These are phyloP conservation scores for Exophiala sp. DNA, from an alignment of 2,329 filamentous ascomycete genomes.

Conservation along the genomic window DNA sequence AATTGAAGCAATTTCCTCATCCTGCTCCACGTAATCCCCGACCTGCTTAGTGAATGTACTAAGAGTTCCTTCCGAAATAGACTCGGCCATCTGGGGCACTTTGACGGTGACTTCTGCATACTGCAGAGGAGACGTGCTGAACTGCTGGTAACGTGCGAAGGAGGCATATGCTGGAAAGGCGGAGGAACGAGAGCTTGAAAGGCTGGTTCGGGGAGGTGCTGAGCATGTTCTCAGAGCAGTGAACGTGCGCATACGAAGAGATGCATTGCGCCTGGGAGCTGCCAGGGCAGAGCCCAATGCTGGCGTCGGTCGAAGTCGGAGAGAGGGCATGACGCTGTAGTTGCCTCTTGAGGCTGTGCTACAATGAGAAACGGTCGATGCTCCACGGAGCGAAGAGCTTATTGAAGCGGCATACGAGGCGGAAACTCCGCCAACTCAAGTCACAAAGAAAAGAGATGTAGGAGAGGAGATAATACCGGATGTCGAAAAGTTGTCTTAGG, in stretches of 20 bases:
- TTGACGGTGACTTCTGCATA: constrained; percentile 77
- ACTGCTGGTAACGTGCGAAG: constrained; percentile 19
- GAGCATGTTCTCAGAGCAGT: constrained; percentile 21
- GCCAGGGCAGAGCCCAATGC: constrained; percentile 22
- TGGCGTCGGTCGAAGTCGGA: constrained; percentile 25
- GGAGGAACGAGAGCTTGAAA: constrained; percentile 8
- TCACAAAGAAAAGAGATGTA: constrained; percentile 6
- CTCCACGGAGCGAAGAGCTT: constrained; percentile 21
- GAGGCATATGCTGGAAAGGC: constrained; percentile 12
- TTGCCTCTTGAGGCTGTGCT: constrained; percentile 7
- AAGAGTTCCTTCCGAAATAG: constrained; percentile 92
- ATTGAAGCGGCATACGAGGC: constrained; percentile 19
- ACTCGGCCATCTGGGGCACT: constrained; percentile 97
- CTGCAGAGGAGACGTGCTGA: constrained; percentile 26
- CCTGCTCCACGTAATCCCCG: constrained; percentile 87
- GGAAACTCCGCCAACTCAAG: constrained; percentile 15
- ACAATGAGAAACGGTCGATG: constrained; percentile 12
- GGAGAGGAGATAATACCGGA: neutral
- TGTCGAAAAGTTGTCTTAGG: constrained; percentile 3
- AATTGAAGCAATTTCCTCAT: constrained; percentile 97
- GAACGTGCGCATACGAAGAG: constrained; percentile 20
- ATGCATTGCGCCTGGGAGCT: constrained; percentile 13
- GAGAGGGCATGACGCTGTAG: constrained; percentile 21
- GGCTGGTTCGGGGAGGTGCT: constrained; percentile 5
- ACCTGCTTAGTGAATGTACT: constrained; percentile 93